Evolutionary conservation across 1,139 yeast species (phyloP), one percentile per base, ranked within the genome.

Genomic region (Saccharomyces hybrid): DNA sequence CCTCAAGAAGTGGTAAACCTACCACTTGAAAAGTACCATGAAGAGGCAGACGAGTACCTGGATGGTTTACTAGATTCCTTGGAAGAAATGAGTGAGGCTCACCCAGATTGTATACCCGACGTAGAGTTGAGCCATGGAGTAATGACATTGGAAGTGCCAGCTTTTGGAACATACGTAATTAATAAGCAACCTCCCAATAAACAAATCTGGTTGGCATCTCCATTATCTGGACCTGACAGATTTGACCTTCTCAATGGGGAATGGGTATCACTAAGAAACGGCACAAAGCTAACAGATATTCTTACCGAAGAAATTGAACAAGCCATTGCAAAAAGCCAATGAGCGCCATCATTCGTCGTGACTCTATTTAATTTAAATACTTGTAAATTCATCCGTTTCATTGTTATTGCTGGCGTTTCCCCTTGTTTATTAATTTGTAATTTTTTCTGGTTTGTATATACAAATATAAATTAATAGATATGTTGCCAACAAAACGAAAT

Each of bases 151-250:
- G 78, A 76, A 2, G 68, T 86, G 32, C 87, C 89, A 2, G 79
- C 82, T 2, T 73, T 76, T 41, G 97, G 97, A 1, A 81, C 91
- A 1, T 90, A 90, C 68, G 95, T 90, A 34, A 83, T 91, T 62
- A 91, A 90, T 73, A 88, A 88, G 67, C 97, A 91, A 72, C 97
- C 97, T 1, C 96, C 97, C 2, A 90, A 88, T 70, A 85, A 86
- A 70, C 98, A 90, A 69, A 84, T 90, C 46, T 90, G 98, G 98
- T 78, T 89, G 53, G 83, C 95, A 57, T 86, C 95, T 46, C 98
- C 98, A 0, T 65, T 88, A 3, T 86, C 95, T n/a, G 98, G 98
- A 0, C 98, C 98, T 11, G 88, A 88, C 66, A 73, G 88, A 54
- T 77, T 80, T 65, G 90, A 84, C 66, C 75, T 77, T 61, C 74